phyloP scores from a whole-genome alignment of 2,329 filamentous ascomycete species.

The Paramyrothecium sp. region DNA sequence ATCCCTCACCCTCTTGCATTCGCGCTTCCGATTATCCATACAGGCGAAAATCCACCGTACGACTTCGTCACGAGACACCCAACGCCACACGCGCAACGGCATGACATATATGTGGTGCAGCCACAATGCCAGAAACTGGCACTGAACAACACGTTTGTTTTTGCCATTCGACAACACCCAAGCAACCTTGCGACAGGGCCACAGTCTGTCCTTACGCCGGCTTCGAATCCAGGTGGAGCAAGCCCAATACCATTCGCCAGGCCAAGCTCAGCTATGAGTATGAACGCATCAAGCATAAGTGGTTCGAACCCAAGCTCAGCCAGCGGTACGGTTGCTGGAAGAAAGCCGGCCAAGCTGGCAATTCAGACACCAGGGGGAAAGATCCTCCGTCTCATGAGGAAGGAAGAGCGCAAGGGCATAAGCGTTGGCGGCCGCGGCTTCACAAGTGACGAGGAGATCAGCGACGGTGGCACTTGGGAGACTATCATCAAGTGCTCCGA shows the following conservation, averaged over 20 bases:
- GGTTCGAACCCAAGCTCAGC: slow-evolving; percentile 56
- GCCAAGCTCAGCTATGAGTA: slow-evolving; percentile 63
- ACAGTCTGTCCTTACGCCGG: slow-evolving; percentile 39
- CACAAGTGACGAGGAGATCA: slow-evolving; percentile 52
- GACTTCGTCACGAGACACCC: slow-evolving; percentile 92
- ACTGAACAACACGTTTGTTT: slow-evolving; percentile 97
- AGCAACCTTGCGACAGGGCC: slow-evolving; percentile 44
- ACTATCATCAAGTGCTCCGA: slow-evolving; percentile 90
- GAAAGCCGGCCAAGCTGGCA: slow-evolving; percentile 92
- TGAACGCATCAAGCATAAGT: slow-evolving; percentile 57
- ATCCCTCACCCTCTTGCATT: slow-evolving; percentile 91
- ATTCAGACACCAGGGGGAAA: slow-evolving; percentile 94
- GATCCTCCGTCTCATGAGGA: slow-evolving; percentile 83
- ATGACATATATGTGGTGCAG: slow-evolving; percentile 95
- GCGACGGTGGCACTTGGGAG: slow-evolving; percentile 78
- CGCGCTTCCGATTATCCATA: slow-evolving; percentile 85
- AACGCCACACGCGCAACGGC: slow-evolving; percentile 93
- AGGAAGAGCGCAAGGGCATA: slow-evolving; percentile 64
- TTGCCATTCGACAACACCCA: slow-evolving; percentile 90
- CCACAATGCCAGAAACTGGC: slow-evolving; percentile 88
- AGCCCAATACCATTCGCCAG: slow-evolving; percentile 62
- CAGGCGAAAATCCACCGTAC: slow-evolving; percentile 89
- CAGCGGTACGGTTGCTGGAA: slow-evolving; percentile 52
- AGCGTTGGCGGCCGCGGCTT: slow-evolving; percentile 42
- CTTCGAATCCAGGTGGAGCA: slow-evolving; percentile 44